Evolutionary conservation across 495 filamentous ascomycete genomes (phyloP), one percentile per base, ranked within the genome.

Genomic region (Staphylotrichum longicolle): DNA sequence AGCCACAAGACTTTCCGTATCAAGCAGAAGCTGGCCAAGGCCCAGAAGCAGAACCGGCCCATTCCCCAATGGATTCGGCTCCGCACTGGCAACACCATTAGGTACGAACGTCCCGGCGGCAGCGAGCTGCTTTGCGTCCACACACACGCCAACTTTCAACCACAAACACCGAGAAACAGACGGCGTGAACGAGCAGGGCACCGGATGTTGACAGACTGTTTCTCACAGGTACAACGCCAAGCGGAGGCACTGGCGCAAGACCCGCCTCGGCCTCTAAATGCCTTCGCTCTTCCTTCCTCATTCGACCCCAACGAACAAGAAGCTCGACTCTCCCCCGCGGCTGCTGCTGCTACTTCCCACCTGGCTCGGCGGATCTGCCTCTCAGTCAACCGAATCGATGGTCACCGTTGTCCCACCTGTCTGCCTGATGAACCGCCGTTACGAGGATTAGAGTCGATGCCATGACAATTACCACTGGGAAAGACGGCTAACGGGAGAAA

Each of bases 1-100:
- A 91, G 88, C 86, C 91, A 98, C 84, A 97, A 97, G 87, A 91
- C 91, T 74, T 97, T 97, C 90, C 88, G 90, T 77, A 95, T 91
- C 80, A 98, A 98, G 93, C 89, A 94, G 80, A 98, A 98, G 94
- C 94, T 98, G 83, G 94, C 95, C 74, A 96, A 92, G 85, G 94
- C 94, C 75, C 92, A 96, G 85, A 96, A 95, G 83, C 92, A 96
- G 84, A 98, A 98, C 88, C 85, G 95, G 71, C 94, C 94, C 64
- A 97, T 98, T 78, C 94, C 94, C 65, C 94, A 98, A 86, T 98
- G 94, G 94, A 98, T 98, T 77, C 88, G 94, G 73, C 86, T 98
- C 71, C 88, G 94, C 75, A 98, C 94, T 66, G 88, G 88, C 78
- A 98, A 98, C 85, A 98, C 93, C 82, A 96, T 97, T 80, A 85